Evolutionary conservation across 148 eudicot genomes (phyloP).

Genomic region (Persicaria tinctoria): DNA sequence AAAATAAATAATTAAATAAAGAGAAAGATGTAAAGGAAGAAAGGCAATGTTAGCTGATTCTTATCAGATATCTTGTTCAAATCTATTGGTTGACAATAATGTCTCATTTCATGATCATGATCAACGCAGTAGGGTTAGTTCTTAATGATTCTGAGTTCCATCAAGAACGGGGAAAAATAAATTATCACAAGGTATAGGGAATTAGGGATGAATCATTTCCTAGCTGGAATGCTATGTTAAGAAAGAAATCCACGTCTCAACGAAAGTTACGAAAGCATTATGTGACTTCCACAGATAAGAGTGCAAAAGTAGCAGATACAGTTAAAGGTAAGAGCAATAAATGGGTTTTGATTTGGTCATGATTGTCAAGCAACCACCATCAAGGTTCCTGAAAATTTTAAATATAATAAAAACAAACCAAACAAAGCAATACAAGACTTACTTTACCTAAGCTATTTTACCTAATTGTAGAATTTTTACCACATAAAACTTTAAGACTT

Average conservation of each 20-base stretch:
- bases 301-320: neutral
- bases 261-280: neutral
- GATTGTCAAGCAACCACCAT: neutral
- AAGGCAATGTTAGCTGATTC: neutral
- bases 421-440: neutral
- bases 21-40: neutral
- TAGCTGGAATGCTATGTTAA: neutral
- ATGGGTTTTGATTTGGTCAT: slow-evolving; percentile 2
- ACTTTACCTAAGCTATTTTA: neutral
- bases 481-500: neutral
- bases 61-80: neutral
- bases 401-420: neutral
- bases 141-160: neutral
- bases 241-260: neutral
- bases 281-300: neutral
- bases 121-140: neutral
- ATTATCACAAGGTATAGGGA: neutral
- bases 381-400: neutral
- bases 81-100: neutral
- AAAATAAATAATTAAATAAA: neutral
- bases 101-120: neutral
- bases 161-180: neutral
- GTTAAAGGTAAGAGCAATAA: neutral
- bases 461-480: neutral
- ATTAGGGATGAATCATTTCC: neutral